Conservation (phyloP, 1,284 basidiomycete species). For the Naganishia sp. region DNA sequence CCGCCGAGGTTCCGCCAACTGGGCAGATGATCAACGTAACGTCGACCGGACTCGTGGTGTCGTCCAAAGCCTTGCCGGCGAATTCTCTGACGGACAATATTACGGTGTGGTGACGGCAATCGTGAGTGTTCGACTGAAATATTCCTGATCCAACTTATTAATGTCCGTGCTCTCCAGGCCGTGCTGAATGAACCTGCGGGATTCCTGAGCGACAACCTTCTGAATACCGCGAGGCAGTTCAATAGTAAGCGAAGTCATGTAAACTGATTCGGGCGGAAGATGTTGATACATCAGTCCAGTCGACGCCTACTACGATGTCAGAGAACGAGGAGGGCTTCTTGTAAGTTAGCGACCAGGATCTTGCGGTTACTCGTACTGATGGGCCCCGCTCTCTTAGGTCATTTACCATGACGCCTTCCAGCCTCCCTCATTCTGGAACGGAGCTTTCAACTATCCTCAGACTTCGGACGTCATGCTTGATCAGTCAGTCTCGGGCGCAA, state of each 20-base stretch:
- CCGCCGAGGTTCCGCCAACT: constrained; percentile 65
- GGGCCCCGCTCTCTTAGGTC: constrained; percentile 44
- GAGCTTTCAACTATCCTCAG: constrained; percentile 45
- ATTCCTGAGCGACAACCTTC: constrained; percentile 61
- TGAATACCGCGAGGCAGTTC: constrained; percentile 66
- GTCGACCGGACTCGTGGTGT: constrained; percentile 70
- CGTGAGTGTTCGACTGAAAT: constrained; percentile 45
- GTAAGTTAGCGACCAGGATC: constrained; percentile 55
- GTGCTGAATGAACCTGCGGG: constrained; percentile 73
- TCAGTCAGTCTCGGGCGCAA: constrained; percentile 45
- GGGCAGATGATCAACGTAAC: constrained; percentile 69
- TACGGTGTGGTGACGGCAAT: constrained; percentile 68
- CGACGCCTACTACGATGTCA: constrained; percentile 63
- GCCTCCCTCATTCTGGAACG: constrained; percentile 49
- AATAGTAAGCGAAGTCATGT: constrained; percentile 65
- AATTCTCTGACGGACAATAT: constrained; percentile 56
- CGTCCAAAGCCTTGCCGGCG: constrained; percentile 59
- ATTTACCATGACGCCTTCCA: constrained; percentile 87
- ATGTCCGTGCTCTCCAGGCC: constrained; percentile 29
- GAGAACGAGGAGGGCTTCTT: constrained; percentile 64
- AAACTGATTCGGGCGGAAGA: constrained; percentile 48
- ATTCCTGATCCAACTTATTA: neutral
- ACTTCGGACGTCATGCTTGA: constrained; percentile 74
- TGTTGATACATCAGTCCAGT: constrained; percentile 52
- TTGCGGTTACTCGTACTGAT: constrained; percentile 42